These are phyloP conservation scores for Arthromyces matolae DNA, from an alignment of 768 basidiomycete genomes.

Conservation along the genomic window DNA sequence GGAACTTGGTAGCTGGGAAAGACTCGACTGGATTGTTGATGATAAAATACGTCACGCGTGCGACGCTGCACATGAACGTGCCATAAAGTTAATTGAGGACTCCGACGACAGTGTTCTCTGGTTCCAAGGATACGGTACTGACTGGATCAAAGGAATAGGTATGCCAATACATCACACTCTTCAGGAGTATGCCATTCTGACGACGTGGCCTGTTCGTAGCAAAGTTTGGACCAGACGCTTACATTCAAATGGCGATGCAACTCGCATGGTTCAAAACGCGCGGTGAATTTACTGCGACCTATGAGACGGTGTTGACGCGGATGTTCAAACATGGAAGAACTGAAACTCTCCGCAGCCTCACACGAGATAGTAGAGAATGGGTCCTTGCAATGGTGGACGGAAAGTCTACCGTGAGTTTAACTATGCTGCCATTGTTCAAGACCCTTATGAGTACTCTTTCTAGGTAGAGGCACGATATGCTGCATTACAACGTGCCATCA, in stretches of 20 bases:
- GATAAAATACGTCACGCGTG: slow-evolving; percentile 55
- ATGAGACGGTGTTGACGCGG: slow-evolving; percentile 89
- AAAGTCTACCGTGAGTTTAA: slow-evolving; percentile 37
- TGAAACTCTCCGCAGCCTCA: slow-evolving; percentile 80
- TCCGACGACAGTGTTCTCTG: slow-evolving; percentile 83
- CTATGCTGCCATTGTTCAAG: neutral
- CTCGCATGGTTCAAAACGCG: slow-evolving; percentile 85
- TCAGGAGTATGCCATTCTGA: too few species aligned
- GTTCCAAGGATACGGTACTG: slow-evolving; percentile 78
- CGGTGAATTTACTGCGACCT: slow-evolving; percentile 78
- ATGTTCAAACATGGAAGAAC: slow-evolving; percentile 86
- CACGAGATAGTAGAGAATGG: slow-evolving; percentile 69
- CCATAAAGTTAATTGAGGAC: slow-evolving; percentile 58
- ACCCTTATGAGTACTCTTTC: neutral
- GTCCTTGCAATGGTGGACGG: slow-evolving; percentile 72
- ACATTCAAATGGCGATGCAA: slow-evolving; percentile 88
- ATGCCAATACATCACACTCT: too few species aligned
- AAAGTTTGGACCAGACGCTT: slow-evolving; percentile 70
- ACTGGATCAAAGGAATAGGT: slow-evolving; percentile 84
- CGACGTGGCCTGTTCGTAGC: too few species aligned
- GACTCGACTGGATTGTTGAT: slow-evolving; percentile 75
- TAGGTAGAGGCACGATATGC: slow-evolving; percentile 35
- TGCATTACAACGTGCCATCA: slow-evolving; percentile 64
- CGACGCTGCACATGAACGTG: slow-evolving; percentile 51
- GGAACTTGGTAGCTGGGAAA: slow-evolving; percentile 42